Evolutionary conservation across 139 green algal species (phyloP).

Genomic region (Picochlorum sp.): DNA sequence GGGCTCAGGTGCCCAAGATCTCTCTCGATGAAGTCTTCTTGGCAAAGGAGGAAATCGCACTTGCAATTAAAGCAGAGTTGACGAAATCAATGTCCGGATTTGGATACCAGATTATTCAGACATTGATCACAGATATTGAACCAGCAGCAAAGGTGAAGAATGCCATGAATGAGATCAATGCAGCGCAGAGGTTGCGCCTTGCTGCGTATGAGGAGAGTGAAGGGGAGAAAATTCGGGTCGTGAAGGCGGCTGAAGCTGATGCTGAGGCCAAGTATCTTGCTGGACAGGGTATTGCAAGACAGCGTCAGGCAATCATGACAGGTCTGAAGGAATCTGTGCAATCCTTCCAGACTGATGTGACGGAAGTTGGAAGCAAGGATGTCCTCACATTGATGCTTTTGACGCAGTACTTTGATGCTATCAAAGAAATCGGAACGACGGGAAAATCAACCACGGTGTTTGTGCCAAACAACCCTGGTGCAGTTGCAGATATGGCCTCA

Average conservation of each 20-base stretch:
- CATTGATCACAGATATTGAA: conserved; percentile 79
- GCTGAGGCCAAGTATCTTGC: conserved; percentile 89
- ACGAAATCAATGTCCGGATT: conserved; percentile 43
- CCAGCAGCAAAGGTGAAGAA: conserved; percentile 59
- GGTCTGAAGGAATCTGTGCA: conserved; percentile 82
- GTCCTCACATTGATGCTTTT: conserved; percentile 71
- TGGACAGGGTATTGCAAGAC: conserved; percentile 64
- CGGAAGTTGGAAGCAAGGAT: conserved; percentile 45
- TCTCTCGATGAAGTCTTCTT: conserved; percentile 54
- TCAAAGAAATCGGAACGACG: conserved; percentile 59
- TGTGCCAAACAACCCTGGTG: conserved; percentile 47
- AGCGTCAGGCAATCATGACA: conserved; percentile 81
- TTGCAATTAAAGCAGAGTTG: conserved; percentile 54
- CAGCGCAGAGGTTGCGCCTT: conserved; percentile 37
- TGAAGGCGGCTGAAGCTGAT: conserved; percentile 89
- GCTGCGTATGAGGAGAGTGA: conserved; percentile 66
- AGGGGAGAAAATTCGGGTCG: conserved; percentile 71
- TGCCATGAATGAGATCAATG: conserved; percentile 89
- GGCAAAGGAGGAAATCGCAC: conserved; percentile 84
- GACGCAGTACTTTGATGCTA: conserved; percentile 91
- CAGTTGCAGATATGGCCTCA: conserved; percentile 48
- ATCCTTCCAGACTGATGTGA: conserved; percentile 54
- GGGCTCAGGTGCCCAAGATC: conserved; percentile 56
- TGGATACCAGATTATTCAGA: conserved; percentile 82
- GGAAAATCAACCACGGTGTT: conserved; percentile 60